Base-by-base conservation (phyloP, 2,329 filamentous ascomycete species). In the Colletotrichum aenigma region DNA sequence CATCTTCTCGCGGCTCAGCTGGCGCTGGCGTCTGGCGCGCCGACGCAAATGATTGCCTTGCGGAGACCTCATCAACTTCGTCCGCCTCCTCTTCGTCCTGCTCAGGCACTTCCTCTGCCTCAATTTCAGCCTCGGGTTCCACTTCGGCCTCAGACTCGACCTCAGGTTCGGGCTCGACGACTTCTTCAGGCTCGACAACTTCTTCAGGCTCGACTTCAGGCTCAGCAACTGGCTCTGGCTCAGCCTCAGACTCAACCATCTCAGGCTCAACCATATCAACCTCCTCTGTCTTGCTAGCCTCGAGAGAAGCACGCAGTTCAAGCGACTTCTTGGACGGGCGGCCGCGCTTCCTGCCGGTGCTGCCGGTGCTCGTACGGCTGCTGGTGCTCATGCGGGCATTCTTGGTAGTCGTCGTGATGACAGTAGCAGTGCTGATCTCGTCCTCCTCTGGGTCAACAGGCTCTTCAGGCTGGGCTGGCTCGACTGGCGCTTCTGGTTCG, bases 371-470 rank as follows among this genome's bases (percentile, higher is more conserved):
- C 6, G 64, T 64, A 4, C 71, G 67, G 4, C 64, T 61, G 16
- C 64, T 34, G 12, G 76, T 77, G 32, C 68, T 77, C 7, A 55
- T 60, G 13, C 71, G 67, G 7, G 71, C 65, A 12, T 64, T 43
- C 12, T 77, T 77, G 28, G 82, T 82, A 28, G 84, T 86, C 28
- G 83, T 86, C 75, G 85, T 86, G 16, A 86, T 80, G 16, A 87
- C 83, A 2, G 86, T 88, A 48, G 84, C 84, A 55, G 85, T 87
- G 78, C 86, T 89, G 26, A 83, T 80, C 18, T 88, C 84, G 4
- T 85, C 83, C 5, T 83, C 83, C 67, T 84, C 84, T 30, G 77
- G 66, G 9, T 66, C 70, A 24, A 61, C 77, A 4, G 70, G 38
- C 28, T 76, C 76, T n/a, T 76, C 73, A 13, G 73, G 30, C 6